Percentiles rank a stretch among this genome's conserved stretches.
phyloP scores from a whole-genome alignment of 345 rosid genomes.

The Clarkia xantiana region DNA sequence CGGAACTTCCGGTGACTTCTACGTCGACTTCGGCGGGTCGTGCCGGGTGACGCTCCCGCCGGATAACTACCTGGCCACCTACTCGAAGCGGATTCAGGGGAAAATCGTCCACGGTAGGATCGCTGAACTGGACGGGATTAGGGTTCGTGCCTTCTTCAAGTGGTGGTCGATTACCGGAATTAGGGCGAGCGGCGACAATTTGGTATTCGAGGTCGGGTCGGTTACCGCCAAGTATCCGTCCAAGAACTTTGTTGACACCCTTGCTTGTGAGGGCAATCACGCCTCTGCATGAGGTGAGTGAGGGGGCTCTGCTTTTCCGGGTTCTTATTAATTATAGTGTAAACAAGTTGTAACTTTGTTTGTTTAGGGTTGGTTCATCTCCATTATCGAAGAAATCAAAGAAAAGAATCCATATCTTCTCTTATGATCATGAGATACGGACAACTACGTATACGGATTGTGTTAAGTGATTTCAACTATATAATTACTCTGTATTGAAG shows the following conservation, averaged over 20 bases:
- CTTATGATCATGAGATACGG: too few relatives aligned
- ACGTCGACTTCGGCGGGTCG: slow-evolving; percentile 41
- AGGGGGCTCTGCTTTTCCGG: slow-evolving; percentile 5
- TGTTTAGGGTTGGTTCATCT: too few relatives aligned
- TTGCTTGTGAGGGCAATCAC: slow-evolving; percentile 48
- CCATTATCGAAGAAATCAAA: too few relatives aligned
- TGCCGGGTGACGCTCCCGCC: slow-evolving; percentile 80
- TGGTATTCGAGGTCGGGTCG: slow-evolving; percentile 68
- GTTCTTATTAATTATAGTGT: too few relatives aligned
- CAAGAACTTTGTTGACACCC: slow-evolving; percentile 55
- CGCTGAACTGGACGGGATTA: slow-evolving; percentile 62
- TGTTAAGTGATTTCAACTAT: too few relatives aligned
- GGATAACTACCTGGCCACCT: slow-evolving; percentile 84
- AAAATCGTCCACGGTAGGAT: slow-evolving; percentile 56
- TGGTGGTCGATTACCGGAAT: slow-evolving; percentile 93
- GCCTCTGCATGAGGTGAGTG: slow-evolving; percentile 39
- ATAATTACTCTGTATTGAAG: too few relatives aligned
- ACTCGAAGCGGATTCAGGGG: slow-evolving; percentile 49
- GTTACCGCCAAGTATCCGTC: slow-evolving; percentile 63
- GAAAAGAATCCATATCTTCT: too few relatives aligned
- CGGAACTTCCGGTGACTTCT: slow-evolving; percentile 60
- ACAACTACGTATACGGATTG: too few relatives aligned
- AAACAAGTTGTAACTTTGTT: too few relatives aligned
- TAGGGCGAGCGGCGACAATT: slow-evolving; percentile 49
- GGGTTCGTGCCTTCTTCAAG: slow-evolving; percentile 64